A percentile compares a stretch with the other conserved stretches of the same genome.
Evolutionary conservation across 169 alveolate species (phyloP).

Genomic region (Plasmodium relictum): DNA sequence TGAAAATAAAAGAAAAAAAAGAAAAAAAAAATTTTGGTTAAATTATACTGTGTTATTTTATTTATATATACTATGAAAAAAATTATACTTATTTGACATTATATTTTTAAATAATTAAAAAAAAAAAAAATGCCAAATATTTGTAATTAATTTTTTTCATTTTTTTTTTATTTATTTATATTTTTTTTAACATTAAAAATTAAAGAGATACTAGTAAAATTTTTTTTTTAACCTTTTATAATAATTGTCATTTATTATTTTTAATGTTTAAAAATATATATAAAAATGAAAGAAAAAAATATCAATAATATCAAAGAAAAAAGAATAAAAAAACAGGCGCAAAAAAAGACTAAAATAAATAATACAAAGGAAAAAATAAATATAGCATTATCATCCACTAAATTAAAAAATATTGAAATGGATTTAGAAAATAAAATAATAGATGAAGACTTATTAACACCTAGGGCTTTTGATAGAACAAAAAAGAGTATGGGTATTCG

Average conservation of each 20-base stretch:
- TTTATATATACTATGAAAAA: background rate
- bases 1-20: slow-evolving; percentile 19
- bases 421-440: slow-evolving; percentile 28
- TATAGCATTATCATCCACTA: slow-evolving; percentile 7
- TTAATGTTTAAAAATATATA: too few species aligned
- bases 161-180: background rate
- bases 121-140: background rate
- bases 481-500: slow-evolving; percentile 62
- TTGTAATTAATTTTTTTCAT: background rate
- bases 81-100: too few species aligned
- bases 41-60: background rate
- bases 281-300: background rate
- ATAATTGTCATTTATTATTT: too few species aligned
- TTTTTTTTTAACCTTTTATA: slow-evolving; percentile 2
- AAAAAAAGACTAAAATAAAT: slow-evolving; percentile 7
- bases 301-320: slow-evolving; percentile 6
- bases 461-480: slow-evolving; percentile 73
- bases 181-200: background rate
- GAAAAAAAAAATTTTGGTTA: slow-evolving; percentile 6
- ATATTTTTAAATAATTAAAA: too few species aligned
- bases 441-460: slow-evolving; percentile 71
- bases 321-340: slow-evolving; percentile 4
- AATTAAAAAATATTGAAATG: slow-evolving; percentile 19
- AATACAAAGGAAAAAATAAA: background rate
- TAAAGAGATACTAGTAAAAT: background rate